Percentiles rank a stretch among this genome's conserved stretches.
These are phyloP conservation scores for Trichomonas vaginalis DNA, from an alignment of 208 protist genomes.

Conservation along the genomic window DNA sequence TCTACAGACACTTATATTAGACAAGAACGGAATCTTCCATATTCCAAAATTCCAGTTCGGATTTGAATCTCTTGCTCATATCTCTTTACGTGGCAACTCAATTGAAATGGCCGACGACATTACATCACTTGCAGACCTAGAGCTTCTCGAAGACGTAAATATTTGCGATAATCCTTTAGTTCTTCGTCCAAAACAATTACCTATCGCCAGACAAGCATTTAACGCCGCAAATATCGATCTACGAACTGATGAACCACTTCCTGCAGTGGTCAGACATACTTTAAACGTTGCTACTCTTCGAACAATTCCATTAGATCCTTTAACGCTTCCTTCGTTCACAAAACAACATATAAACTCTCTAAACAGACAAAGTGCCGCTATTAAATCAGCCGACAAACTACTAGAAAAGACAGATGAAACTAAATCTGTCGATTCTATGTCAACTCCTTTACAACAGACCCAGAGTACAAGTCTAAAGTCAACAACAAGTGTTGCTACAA, in stretches of 20 bases:
- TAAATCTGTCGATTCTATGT: neutral
- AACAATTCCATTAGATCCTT: neutral
- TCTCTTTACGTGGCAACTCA: neutral
- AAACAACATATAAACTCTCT: neutral
- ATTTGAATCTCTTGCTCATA: neutral
- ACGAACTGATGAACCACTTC: neutral
- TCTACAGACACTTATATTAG: neutral
- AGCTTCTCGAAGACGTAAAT: neutral
- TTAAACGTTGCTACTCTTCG: neutral
- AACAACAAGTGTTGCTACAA: neutral
- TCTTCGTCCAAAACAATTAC: neutral
- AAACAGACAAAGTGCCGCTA: neutral
- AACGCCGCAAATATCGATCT: neutral
- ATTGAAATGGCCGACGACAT: neutral
- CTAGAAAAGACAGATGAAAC: neutral
- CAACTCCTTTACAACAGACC: no score
- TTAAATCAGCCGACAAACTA: neutral
- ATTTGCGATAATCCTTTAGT: neutral
- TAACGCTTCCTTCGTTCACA: neutral
- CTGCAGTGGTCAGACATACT: neutral
- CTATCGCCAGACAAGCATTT: neutral
- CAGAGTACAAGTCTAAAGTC: neutral
- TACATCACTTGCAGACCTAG: neutral
- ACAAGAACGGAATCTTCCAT: neutral
- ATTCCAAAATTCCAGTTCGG: conserved; percentile 7